Evolutionary conservation across 305 asterid genomes (phyloP), one percentile per base, ranked within the genome.

Genomic region (Withania somnifera): DNA sequence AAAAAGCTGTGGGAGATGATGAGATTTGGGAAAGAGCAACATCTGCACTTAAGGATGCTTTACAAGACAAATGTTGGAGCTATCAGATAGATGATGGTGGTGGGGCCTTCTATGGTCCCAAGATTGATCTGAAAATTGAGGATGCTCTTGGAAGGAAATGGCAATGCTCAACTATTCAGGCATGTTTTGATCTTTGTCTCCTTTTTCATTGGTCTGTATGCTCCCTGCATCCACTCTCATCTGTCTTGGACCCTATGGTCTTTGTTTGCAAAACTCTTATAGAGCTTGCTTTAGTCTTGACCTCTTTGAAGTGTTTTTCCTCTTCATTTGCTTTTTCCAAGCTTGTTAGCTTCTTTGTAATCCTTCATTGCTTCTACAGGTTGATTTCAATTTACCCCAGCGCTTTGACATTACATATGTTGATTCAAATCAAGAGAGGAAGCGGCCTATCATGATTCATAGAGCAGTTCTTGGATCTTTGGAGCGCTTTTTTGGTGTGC

Each of bases 111-210:
- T 95, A 95, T 86, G 99, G 99, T 83, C 98, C 99, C 76, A 95
- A 94, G 88, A 95, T 95, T 82, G 99, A 94, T 89, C 94, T 95
- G 85, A 95, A 95, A 90, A 95, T 95, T 77, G 98, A 95, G 87
- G 99, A 94, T 85, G 99, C 99, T 85, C 91, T 95, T 68, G 99
- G 99, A 87, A 91, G 99, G 86, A 95, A 93, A 89, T 93, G 98
- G 99, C 97, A 95, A 86, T 95, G 99, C 93, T 93, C 98, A 30
- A 95, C 98, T 84, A 90, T 95, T 87, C 98, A 92, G 97, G 98
- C 90, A 82, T 45, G 82, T 58, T 32, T 64, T 64, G 24, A 32
- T 64, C 7, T 64, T 32, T 68, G 15, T 68, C 38, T 69, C n/a
- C 67, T 7, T 15, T 69, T 26, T 9, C 14, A 77, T 28, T 71